phyloP scores from a whole-genome alignment of 805 yeast species.

The Pichia thaimueangensis region DNA sequence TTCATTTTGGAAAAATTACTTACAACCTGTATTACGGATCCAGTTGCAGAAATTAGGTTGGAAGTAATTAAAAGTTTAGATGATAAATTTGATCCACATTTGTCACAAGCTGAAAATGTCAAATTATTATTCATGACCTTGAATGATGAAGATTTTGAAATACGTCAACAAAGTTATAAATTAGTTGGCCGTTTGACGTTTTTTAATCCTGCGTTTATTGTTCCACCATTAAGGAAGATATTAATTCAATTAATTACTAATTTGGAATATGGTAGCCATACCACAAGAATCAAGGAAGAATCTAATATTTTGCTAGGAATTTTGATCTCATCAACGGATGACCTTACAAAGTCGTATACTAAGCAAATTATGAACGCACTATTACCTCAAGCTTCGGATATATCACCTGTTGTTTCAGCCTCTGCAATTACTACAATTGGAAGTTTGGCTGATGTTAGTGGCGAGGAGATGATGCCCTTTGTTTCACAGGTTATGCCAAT shows the following conservation, averaged over 20 bases:
- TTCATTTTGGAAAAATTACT: slow-evolving; percentile 77
- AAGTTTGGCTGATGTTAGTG: slow-evolving; percentile 81
- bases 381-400: slow-evolving; percentile 66
- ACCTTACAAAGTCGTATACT: slow-evolving; percentile 83
- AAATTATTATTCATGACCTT: slow-evolving; percentile 78
- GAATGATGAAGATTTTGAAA: slow-evolving; percentile 83
- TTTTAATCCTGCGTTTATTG: slow-evolving; percentile 91
- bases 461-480: slow-evolving; percentile 72
- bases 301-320: slow-evolving; percentile 70
- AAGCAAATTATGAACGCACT: slow-evolving; percentile 85
- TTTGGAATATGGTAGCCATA: slow-evolving; percentile 71
- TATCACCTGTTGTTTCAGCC: slow-evolving; percentile 76
- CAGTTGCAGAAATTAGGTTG: slow-evolving; percentile 75
- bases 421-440: slow-evolving; percentile 85
- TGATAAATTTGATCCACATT: slow-evolving; percentile 77
- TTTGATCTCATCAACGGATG: slow-evolving; percentile 70
- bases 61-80: slow-evolving; percentile 72
- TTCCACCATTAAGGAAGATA: slow-evolving; percentile 85
- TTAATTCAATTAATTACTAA: slow-evolving; percentile 80
- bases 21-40: slow-evolving; percentile 82
- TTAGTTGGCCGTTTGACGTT: slow-evolving; percentile 79
- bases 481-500: slow-evolving; percentile 79
- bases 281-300: slow-evolving; percentile 74
- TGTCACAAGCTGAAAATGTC: slow-evolving; percentile 91
- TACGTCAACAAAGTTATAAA: slow-evolving; percentile 69